A percentile compares a stretch with the other conserved stretches of the same genome.
phyloP scores from a whole-genome alignment of 1,284 basidiomycete species.

The Leccinum insolens region DNA sequence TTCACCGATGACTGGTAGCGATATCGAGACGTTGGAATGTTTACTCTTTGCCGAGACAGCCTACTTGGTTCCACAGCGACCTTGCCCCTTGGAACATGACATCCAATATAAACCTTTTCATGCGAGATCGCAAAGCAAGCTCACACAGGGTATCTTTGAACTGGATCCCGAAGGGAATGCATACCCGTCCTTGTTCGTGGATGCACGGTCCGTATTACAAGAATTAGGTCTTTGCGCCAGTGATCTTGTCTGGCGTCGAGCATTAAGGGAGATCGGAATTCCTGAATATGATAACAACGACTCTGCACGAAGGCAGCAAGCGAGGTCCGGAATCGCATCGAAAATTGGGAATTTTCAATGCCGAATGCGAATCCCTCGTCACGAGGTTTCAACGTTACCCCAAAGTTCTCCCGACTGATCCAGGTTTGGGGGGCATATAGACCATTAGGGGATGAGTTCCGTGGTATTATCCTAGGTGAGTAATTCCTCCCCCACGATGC shows the following conservation, averaged over 20 bases:
- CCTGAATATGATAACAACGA: slow-evolving; percentile 39
- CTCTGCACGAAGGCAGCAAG: slow-evolving; percentile 22
- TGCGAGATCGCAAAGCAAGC: slow-evolving; percentile 30
- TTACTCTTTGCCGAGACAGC: slow-evolving; percentile 39
- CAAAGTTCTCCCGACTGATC: slow-evolving; percentile 62
- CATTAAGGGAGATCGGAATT: slow-evolving; percentile 40
- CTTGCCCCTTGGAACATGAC: slow-evolving; percentile 39
- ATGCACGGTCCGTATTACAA: slow-evolving; percentile 46
- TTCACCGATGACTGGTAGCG: slow-evolving; percentile 30
- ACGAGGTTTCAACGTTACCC: slow-evolving; percentile 60
- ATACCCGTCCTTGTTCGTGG: slow-evolving; percentile 44
- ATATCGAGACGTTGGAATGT: slow-evolving; percentile 43
- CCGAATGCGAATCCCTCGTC: slow-evolving; percentile 59
- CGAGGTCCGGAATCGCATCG: slow-evolving; percentile 45
- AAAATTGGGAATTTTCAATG: slow-evolving; percentile 60
- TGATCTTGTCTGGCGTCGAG: slow-evolving; percentile 65
- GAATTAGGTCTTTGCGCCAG: slow-evolving; percentile 66
- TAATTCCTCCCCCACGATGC: slow-evolving; percentile 13
- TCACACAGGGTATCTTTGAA: slow-evolving; percentile 40
- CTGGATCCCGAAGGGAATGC: slow-evolving; percentile 43
- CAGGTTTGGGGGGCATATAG: slow-evolving; percentile 57
- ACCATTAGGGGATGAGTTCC: slow-evolving; percentile 55
- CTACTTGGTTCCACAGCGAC: slow-evolving; percentile 37
- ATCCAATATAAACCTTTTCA: slow-evolving; percentile 38
- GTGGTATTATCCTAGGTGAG: slow-evolving; percentile 67